These are phyloP conservation scores for Teunomyces panamensis DNA, from an alignment of 805 yeast species.

Conservation along the genomic window DNA sequence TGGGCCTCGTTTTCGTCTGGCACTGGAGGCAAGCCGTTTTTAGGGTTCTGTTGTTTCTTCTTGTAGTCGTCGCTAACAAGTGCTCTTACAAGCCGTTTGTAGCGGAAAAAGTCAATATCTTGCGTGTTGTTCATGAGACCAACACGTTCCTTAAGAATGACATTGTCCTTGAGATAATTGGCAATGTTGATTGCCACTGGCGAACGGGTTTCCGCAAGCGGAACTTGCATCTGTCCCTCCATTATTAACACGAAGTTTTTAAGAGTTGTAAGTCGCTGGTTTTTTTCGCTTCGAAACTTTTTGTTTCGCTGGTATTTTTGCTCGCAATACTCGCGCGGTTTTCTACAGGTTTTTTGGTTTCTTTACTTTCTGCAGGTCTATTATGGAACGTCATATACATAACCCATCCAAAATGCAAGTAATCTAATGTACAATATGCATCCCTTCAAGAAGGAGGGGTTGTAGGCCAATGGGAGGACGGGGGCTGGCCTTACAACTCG, in stretches of 20 bases:
- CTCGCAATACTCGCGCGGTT: not conserved
- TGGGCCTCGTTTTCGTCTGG: constrained; percentile 54
- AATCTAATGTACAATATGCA: constrained; percentile 9
- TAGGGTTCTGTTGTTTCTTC: constrained; percentile 46
- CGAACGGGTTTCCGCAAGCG: constrained; percentile 15
- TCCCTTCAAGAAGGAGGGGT: not conserved
- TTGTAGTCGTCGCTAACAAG: constrained; percentile 70
- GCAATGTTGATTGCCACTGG: constrained; percentile 72
- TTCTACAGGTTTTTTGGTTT: not conserved
- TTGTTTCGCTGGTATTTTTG: not conserved
- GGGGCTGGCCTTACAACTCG: constrained; percentile 27
- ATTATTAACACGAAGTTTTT: not conserved
- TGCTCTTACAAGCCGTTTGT: constrained; percentile 79
- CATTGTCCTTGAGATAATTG: constrained; percentile 61
- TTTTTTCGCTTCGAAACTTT: not conserved
- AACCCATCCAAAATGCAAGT: constrained; percentile 10
- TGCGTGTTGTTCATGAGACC: constrained; percentile 69
- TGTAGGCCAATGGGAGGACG: not conserved
- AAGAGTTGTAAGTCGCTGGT: not conserved
- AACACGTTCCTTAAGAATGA: constrained; percentile 71
- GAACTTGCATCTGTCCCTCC: constrained; percentile 10
- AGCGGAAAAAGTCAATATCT: constrained; percentile 82
- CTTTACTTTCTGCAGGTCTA: not conserved
- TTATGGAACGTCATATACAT: constrained; percentile 11
- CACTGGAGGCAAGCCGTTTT: constrained; percentile 42